Evolutionary conservation across 192 early-diverging fungal species (phyloP), one percentile per base, ranked within the genome.

Genomic region (Phycomyces nitens): DNA sequence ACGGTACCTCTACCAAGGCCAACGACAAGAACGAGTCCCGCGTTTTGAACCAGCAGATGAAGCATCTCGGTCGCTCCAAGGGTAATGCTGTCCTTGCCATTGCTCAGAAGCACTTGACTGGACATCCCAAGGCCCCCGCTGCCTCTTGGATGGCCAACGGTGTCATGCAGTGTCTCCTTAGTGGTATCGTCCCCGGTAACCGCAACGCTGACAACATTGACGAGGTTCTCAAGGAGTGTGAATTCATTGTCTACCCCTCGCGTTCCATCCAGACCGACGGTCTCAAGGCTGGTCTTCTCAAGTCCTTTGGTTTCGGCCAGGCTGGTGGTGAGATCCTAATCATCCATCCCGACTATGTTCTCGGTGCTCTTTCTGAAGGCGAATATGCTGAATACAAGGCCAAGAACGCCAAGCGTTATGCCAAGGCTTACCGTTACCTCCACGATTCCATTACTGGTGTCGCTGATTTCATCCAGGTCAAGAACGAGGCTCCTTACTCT

Each of bases 101-200:
- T 61, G 90, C 89, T 81, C 95, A 98, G 62, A 98, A 98, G 72
- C 86, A 91, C 71, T 80, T 98, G 54, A 98, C 95, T 38, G 95
- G 95, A 60, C 95, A 97, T 64, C 95, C 95, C 49, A 98, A 98
- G 89, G 95, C 91, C 58, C 88, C 95, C 20, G 95, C 95, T 39
- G 95, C 92, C 53, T 91, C 92, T 5, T 98, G 94, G 94, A 96
- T 95, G 94, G 84, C 93, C 70, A 98, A 95, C 83, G 91, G 94
- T 66, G 84, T 91, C 39, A 70, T 98, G 29, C 94, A 98, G 77
- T 70, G 82, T 52, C 76, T 98, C 44, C 87, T 90, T 58, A 88
- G 86, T 22, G 92, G 94, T 69, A 75, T 94, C 41, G 82, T 95
- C 55, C 95, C 93, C 16, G 95, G 95, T 50, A 97, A 97, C 79